Evolutionary conservation across 306 rosid species (phyloP), one percentile per base, ranked within the genome.

Genomic region (Fagus sylvatica): DNA sequence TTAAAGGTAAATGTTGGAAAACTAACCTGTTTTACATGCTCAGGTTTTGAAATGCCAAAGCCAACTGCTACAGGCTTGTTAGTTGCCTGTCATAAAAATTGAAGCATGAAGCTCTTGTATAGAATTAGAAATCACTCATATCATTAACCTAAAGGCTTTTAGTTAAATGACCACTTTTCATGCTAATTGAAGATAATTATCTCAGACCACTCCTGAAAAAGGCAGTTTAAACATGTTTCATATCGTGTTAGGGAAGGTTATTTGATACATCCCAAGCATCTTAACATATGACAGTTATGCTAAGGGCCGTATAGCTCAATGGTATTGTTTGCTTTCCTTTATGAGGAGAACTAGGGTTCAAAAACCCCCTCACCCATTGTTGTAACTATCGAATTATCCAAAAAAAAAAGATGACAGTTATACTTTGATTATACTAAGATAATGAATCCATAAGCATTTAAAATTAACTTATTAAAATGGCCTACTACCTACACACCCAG

Each of bases 41-140:
- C 94, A 2, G 96, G 96, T 60, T 81, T 91, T 0, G 99, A 93
- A 80, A 95, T 91, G 78, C 99, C 99, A 65, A 95, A 95, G 53
- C 99, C 99, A 72, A 95, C 99, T 17, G 99, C 98, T 13, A 95
- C 94, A 1, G 99, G 94, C 84, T 91, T 93, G n/a, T 75, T 61
- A 48, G 99, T 91, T 78, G 80, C 86, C 99, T 95, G 85, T 39
- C 71, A 75, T 41, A 74, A 51, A 65, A 70, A 39, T 16, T 67
- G 16, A 6, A 69, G 66, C 33, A 32, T 39, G 67, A 64, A 22
- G 30, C 6, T n/a, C 30, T 30, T 71, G 56, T 54, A 5, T 8
- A 81, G 54, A 46, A 46, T 46, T 46, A 15, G 51, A 13, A 28
- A 28, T 46, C 48, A 46, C 37, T 49, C 74, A 5, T 66, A 6